Conservation (phyloP, 1,284 basidiomycete genomes). For the Boletus holoroseus region DNA sequence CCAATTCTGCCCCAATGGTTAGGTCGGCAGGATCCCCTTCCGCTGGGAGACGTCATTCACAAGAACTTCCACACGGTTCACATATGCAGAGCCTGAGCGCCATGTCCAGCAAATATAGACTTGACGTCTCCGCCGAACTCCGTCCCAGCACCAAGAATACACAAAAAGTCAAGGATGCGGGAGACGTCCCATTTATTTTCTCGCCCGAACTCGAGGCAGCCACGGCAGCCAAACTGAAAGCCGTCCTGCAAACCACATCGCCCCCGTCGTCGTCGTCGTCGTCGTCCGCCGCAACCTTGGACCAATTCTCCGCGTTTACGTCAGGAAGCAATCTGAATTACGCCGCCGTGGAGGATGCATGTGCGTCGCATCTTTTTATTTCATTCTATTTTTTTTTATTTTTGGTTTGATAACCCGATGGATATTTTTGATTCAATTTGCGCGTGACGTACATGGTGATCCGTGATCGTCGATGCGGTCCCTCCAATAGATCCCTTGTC, state of each 20-base stretch:
- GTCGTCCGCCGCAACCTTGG: neutral
- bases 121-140: constrained; percentile 15
- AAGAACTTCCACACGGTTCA: constrained; percentile 22
- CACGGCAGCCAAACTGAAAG: constrained; percentile 28
- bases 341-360: constrained; percentile 19
- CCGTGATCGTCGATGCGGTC: constrained; percentile 10
- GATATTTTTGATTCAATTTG: neutral
- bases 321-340: constrained; percentile 20
- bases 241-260: constrained; percentile 22
- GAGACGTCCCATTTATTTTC: constrained; percentile 32
- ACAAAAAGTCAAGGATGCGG: constrained; percentile 30
- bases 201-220: constrained; percentile 31
- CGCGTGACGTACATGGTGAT: constrained; percentile 6
- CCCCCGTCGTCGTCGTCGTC: constrained; percentile 6
- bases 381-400: neutral
- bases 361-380: constrained; percentile 24
- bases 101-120: constrained; percentile 28
- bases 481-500: constrained; percentile 4
- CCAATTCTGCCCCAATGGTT: neutral
- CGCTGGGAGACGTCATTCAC: constrained; percentile 19
- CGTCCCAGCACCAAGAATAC: constrained; percentile 13
- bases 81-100: constrained; percentile 23
- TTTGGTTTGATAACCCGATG: constrained; percentile 7
- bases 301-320: constrained; percentile 23
- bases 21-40: constrained; percentile 6